Conservation (phyloP, 768 basidiomycete species). For the Termitomyces sp. region DNA sequence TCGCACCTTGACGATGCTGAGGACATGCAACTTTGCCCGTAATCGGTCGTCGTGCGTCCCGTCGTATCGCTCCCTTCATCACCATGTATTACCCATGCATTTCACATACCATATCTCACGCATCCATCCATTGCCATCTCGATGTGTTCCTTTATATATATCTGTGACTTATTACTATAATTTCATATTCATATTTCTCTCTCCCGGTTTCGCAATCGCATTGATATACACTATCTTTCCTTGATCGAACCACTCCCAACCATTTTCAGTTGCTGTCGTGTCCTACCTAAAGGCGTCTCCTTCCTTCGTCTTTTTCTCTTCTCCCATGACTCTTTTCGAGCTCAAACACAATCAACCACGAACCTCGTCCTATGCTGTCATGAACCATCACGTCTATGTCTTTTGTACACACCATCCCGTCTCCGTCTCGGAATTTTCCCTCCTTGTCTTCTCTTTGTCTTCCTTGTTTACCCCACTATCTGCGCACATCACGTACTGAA, state of each 20-base stretch:
- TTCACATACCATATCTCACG: slow-evolving; percentile 4
- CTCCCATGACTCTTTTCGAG: slow-evolving; percentile 3
- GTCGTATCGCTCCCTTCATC: slow-evolving; percentile 14
- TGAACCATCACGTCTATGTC: slow-evolving; percentile 9
- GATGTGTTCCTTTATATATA: slow-evolving; percentile 17
- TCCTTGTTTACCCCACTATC: slow-evolving; percentile 5
- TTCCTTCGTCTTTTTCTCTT: slow-evolving; percentile 9
- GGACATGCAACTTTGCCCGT: slow-evolving; percentile 42
- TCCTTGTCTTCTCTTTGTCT: slow-evolving; percentile 15
- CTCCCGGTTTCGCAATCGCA: slow-evolving; percentile 12
- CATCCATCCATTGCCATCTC: slow-evolving; percentile 12
- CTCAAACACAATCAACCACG: slow-evolving; percentile 5
- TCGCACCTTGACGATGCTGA: slow-evolving; percentile 37
- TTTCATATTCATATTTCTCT: slow-evolving; percentile 11
- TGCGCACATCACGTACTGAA: slow-evolving; percentile 7
- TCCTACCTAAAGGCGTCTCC: slow-evolving; percentile 19
- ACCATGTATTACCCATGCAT: slow-evolving; percentile 14
- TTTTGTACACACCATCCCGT: slow-evolving; percentile 14
- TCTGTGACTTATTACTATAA: slow-evolving; percentile 15
- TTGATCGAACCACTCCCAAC: slow-evolving; percentile 3
- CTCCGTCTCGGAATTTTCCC: slow-evolving; percentile 6
- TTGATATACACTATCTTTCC: slow-evolving; percentile 14
- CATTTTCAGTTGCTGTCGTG: slow-evolving; percentile 28
- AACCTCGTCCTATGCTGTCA: slow-evolving; percentile 14
- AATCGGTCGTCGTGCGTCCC: slow-evolving; percentile 17